Base-by-base conservation (phyloP, 257 asterid genomes). In the Solanum pimpinellifolium region DNA sequence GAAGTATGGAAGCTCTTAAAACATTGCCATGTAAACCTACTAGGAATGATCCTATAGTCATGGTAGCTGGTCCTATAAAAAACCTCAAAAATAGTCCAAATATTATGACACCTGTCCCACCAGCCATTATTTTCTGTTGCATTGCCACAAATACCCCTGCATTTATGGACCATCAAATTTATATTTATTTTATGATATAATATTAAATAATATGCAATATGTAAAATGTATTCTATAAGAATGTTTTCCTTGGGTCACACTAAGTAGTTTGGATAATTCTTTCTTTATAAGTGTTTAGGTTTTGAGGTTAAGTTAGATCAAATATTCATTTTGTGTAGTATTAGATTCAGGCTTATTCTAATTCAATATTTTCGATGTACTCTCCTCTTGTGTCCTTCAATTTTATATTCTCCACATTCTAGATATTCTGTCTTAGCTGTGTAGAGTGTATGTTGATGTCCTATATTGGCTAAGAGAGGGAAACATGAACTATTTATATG, bases 121-220 rank as follows among this genome's bases (percentile, higher is more conserved):
- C 93, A 0, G 93, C 92, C 65, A 95, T 87, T 20, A 94, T 42
- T 83, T 92, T 96, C 82, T 94, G 91, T 91, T 94, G 96, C 85
- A 93, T 75, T 47, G 97, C 98, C 96, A 96, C 94, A 89, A 96
- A 96, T 6, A 95, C 82, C 49, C 99, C 98, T 96, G 89, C 89
- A 72, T 41, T 35, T 29, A 75, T 59, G 33, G 21, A 39, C 33
- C 31, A 41, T 75, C 35, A 83, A 52, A 83, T 12, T 72, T 49
- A 18, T 9, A 41, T 6, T 56, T 20, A 56, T 56, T 56, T 52
- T 52, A 16, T 56, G 23, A 52, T 52, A 52, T 52, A 9, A 20
- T 21, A 59, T 7, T 21, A 46, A 46, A 59, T 80, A 70, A 59
- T 80, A 70, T 31, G 74, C 42, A 70, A 70, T 31, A 70, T 70